phyloP scores from a whole-genome alignment of 2,329 filamentous ascomycete genomes.

The Diaporthe humulicola region DNA sequence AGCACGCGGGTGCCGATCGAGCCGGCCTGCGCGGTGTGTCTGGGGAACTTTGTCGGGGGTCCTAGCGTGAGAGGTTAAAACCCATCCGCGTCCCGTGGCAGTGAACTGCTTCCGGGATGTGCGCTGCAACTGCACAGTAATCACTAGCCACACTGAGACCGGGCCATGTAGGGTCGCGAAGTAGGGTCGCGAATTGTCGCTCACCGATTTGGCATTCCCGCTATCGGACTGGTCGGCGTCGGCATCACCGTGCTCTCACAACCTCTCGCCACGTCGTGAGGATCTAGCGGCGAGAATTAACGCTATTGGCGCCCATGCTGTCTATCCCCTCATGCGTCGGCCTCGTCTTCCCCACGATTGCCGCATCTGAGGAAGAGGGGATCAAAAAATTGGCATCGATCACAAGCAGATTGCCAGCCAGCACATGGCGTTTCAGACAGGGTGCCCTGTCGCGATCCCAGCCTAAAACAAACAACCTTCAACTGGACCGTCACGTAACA shows the following conservation, averaged over 20 bases:
- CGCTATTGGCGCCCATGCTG: constrained; percentile 18
- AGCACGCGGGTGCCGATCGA: constrained; percentile 18
- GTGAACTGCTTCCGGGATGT: constrained; percentile 26
- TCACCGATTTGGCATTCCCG: constrained; percentile 25
- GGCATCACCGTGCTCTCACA: constrained; percentile 28
- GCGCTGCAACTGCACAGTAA: constrained; percentile 6
- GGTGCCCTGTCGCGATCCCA: constrained; percentile 15
- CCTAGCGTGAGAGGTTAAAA: constrained; percentile 26
- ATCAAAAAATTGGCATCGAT: constrained; percentile 22
- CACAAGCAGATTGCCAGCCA: constrained; percentile 10
- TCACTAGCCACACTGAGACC: constrained; percentile 15
- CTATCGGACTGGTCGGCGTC: constrained; percentile 32
- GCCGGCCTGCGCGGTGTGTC: constrained; percentile 21
- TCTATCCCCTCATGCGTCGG: constrained; percentile 28
- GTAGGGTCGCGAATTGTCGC: constrained; percentile 32
- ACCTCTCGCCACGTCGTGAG: constrained; percentile 16
- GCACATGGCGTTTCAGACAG: constrained; percentile 13
- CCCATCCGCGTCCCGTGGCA: constrained; percentile 3
- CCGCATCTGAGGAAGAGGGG: not conserved
- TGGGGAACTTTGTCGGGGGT: constrained; percentile 17
- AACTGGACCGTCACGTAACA: constrained; percentile 14
- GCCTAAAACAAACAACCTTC: constrained; percentile 21
- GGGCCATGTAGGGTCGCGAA: constrained; percentile 22
- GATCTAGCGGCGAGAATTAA: constrained; percentile 20
- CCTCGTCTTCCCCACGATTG: constrained; percentile 25